Percentiles rank a stretch among this genome's conserved stretches.
Conservation (phyloP, 129 eudicot species). For the Arctium minus region DNA sequence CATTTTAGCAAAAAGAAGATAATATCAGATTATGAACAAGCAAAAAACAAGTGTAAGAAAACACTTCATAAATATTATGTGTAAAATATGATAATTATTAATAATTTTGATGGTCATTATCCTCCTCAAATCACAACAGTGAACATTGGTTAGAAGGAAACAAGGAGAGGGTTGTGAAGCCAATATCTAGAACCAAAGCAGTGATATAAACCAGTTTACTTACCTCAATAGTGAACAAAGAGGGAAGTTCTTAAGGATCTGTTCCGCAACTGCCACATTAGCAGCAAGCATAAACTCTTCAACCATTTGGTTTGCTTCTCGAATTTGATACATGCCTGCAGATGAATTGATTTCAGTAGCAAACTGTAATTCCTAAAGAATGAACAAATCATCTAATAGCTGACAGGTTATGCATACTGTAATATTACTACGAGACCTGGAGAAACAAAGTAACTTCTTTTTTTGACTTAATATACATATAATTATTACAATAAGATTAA, state of each 20-base stretch:
- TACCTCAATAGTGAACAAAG: slow-evolving; percentile 75
- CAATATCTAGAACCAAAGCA: neutral
- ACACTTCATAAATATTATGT: too few species aligned
- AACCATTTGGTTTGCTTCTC: slow-evolving; percentile 98
- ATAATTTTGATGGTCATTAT: neutral
- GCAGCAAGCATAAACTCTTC: slow-evolving; percentile 99
- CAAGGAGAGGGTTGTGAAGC: neutral
- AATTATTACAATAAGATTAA: neutral
- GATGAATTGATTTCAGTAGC: neutral
- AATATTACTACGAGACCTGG: neutral
- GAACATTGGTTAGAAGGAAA: neutral
- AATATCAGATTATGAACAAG: too few species aligned
- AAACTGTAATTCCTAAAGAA: neutral
- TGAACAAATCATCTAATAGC: neutral
- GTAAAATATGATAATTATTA: too few species aligned
- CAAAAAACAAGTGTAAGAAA: too few species aligned
- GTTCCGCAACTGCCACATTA: slow-evolving; percentile 85
- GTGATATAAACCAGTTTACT: neutral
- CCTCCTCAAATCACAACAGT: neutral
- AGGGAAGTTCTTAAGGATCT: slow-evolving; percentile 80
- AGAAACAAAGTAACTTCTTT: slow-evolving; percentile 7
- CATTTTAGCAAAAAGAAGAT: too few species aligned
- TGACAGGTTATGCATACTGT: neutral
- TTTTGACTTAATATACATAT: neutral
- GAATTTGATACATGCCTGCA: slow-evolving; percentile 96